These are phyloP conservation scores for Mucor piriformis DNA, from an alignment of 371 early-diverging fungal species.

Conservation along the genomic window DNA sequence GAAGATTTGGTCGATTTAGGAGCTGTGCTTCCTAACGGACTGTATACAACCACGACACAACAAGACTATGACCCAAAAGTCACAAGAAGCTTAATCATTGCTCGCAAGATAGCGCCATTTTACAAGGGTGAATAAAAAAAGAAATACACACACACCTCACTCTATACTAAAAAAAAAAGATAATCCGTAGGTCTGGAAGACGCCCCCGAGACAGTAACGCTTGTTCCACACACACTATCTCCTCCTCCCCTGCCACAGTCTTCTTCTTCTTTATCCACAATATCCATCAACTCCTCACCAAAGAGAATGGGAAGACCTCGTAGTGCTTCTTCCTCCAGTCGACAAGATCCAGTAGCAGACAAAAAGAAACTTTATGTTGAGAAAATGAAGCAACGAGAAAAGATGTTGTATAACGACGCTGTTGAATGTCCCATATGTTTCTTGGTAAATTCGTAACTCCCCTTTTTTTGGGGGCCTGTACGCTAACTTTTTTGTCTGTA, in stretches of 20 bases:
- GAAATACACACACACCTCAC: neutral
- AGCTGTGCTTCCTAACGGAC: constrained; percentile 68
- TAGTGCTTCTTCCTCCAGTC: constrained; percentile 35
- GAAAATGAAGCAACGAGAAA: constrained; percentile 40
- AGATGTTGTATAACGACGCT: constrained; percentile 61
- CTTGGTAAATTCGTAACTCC: too few species aligned
- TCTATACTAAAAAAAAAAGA: neutral
- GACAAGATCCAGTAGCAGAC: constrained; percentile 22
- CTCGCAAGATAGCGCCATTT: constrained; percentile 83
- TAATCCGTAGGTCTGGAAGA: constrained; percentile 33
- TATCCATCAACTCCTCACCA: neutral
- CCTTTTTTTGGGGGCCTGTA: too few species aligned
- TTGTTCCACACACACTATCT: neutral
- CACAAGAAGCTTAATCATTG: constrained; percentile 77
- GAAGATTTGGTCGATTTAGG: constrained; percentile 76
- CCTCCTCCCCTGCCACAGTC: constrained; percentile 25
- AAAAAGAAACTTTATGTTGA: constrained; percentile 38
- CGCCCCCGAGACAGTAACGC: constrained; percentile 40
- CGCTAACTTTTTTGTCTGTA: neutral
- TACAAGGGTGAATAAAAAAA: constrained; percentile 69
- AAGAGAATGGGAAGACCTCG: constrained; percentile 26
- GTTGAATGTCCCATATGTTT: constrained; percentile 96
- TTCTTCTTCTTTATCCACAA: constrained; percentile 20
- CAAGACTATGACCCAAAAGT: constrained; percentile 81
- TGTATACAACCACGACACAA: constrained; percentile 65